Evolutionary conservation across 495 filamentous ascomycete genomes (phyloP).

Genomic region (Neurospora sublineolata): DNA sequence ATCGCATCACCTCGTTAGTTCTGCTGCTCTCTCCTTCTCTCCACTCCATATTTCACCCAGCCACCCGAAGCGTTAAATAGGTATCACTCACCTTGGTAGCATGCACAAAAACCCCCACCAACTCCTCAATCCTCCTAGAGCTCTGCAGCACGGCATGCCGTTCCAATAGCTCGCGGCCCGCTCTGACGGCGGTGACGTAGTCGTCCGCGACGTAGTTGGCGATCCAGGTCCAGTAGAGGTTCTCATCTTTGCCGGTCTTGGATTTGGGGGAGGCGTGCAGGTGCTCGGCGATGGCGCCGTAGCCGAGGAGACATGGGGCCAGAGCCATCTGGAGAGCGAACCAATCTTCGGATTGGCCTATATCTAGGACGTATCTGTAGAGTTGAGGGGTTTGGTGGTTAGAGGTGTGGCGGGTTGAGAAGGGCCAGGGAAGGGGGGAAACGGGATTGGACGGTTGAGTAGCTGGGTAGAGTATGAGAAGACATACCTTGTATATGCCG

Average conservation of each 20-base stretch:
- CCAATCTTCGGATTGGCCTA: slow-evolving; percentile 78
- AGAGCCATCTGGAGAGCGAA: slow-evolving; percentile 71
- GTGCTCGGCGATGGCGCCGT: slow-evolving; percentile 61
- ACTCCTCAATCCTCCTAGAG: slow-evolving; percentile 62
- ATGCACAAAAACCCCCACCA: slow-evolving; percentile 72
- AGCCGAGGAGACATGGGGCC: slow-evolving; percentile 78
- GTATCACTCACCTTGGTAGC: slow-evolving; percentile 54
- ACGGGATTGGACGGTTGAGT: neutral
- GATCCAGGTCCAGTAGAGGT: slow-evolving; percentile 86
- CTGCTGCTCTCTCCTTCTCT: neutral
- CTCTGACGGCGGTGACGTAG: slow-evolving; percentile 55
- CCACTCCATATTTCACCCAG: neutral
- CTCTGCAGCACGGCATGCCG: slow-evolving; percentile 58
- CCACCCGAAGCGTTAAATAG: neutral
- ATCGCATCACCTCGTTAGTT: neutral
- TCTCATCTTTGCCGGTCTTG: slow-evolving; percentile 50
- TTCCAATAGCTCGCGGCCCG: slow-evolving; percentile 60
- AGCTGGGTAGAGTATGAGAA: neutral
- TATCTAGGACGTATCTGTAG: slow-evolving; percentile 69
- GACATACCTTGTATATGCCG: slow-evolving; percentile 50
- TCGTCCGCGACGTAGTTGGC: slow-evolving; percentile 73
- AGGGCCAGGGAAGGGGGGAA: neutral
- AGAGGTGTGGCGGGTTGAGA: neutral
- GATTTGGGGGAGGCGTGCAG: slow-evolving; percentile 47
- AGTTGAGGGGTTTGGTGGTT: neutral